A percentile compares a stretch with the other conserved stretches of the same genome.
These are phyloP conservation scores for Sugiyamaella paludigena DNA, from an alignment of 1,139 yeast genomes.

Conservation along the genomic window DNA sequence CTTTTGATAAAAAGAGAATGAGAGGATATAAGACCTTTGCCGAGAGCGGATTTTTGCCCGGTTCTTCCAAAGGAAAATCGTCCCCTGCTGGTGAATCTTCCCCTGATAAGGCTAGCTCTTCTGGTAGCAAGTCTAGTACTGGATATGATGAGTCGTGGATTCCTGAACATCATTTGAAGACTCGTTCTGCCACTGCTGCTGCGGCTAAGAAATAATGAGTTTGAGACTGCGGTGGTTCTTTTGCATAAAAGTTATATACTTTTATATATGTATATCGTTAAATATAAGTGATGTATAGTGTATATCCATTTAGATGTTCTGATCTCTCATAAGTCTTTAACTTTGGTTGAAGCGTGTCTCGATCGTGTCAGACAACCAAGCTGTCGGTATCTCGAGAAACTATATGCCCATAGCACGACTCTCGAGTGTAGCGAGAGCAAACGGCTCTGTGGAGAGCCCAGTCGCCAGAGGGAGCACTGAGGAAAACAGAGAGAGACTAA, in stretches of 20 bases:
- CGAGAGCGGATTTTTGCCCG: too few relatives aligned
- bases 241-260: background rate
- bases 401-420: too few relatives aligned
- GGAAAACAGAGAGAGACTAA: background rate
- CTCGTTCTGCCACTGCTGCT: background rate
- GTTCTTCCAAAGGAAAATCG: conserved; percentile 13
- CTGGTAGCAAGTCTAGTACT: too few relatives aligned
- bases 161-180: conserved; percentile 50
- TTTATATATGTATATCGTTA: background rate
- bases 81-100: conserved; percentile 29
- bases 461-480: conserved; percentile 1
- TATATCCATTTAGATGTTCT: background rate
- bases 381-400: too few relatives aligned
- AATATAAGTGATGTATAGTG: too few relatives aligned
- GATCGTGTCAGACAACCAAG: too few relatives aligned
- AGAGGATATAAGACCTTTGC: conserved; percentile 2
- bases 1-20: conserved; percentile 22
- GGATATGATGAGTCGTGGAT: conserved; percentile 55
- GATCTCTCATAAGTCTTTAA: background rate
- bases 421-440: background rate
- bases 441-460: conserved; percentile 4
- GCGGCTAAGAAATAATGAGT: conserved; percentile 38
- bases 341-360: too few relatives aligned
- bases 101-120: conserved; percentile 37
- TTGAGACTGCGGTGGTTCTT: background rate